Evolutionary conservation across 2,329 filamentous ascomycete species (phyloP), one percentile per base, ranked within the genome.

Genomic region (Monosporascus sp.): DNA sequence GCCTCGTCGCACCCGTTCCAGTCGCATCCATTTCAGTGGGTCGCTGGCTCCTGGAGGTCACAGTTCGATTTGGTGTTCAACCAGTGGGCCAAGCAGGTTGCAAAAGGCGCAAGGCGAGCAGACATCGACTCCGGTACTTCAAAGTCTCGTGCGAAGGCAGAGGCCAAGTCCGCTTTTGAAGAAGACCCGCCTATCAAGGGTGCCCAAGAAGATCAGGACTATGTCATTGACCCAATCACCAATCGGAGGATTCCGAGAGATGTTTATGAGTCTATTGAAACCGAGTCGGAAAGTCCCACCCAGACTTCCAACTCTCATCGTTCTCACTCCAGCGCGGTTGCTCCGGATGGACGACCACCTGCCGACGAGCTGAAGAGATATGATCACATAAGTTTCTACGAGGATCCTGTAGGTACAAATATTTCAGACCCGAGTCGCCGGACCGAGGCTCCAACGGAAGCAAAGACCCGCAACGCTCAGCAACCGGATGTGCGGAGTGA

Each of bases 141-240:
- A 24, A 46, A 46, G 14, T 24, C 40, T 19, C 37, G 52, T 40
- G 36, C n/a, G 40, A 31, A 31, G n/a, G 20, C 49, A 38, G 41
- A 51, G 36, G 16, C 52, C 37, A 26, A 48, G 11, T 19, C 51
- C 16, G 41, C 27, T 19, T 31, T 24, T 50, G 20, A 26, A 56
- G 26, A 26, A 24, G 9, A 41, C 24, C 9, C 53, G 36, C 52
- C 19, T 45, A 48, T 31, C 24, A 43, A 53, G 34, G 31, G 46
- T 9, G 41, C 49, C 22, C 49, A 49, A 7, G 46, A 47, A 7
- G 58, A 61, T 4, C 46, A 61, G 2, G 72, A 72, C 8, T 77
- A 73, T 48, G 65, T 73, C 20, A 83, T 85, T 44, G 81, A 85
- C 53, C 81, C 82, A 3, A 83, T 85, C 54, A 83, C 81, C 17